phyloP scores from a whole-genome alignment of 768 basidiomycete species.

The Aureoboletus auriporus region DNA sequence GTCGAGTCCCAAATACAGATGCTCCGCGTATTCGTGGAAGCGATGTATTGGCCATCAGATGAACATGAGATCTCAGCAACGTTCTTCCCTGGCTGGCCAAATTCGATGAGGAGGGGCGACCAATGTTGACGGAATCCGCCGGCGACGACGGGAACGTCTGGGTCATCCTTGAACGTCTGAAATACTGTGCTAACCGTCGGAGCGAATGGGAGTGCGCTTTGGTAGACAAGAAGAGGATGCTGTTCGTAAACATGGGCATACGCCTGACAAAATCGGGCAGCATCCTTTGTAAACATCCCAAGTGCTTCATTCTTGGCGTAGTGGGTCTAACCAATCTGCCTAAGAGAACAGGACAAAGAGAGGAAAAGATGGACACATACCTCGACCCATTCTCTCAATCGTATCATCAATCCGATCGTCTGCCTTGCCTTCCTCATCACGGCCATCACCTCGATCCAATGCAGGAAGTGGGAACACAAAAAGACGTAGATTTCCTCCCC shows the following conservation, averaged over 20 bases:
- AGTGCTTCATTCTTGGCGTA: constrained; percentile 14
- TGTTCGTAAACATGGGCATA: constrained; percentile 29
- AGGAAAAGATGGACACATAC: constrained; percentile 9
- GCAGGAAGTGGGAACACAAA: constrained; percentile 24
- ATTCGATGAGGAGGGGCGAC: constrained; percentile 30
- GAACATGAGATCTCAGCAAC: constrained; percentile 24
- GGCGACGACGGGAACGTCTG: constrained; percentile 17
- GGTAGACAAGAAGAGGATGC: constrained; percentile 31
- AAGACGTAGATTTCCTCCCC: constrained; percentile 17
- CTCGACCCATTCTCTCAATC: constrained; percentile 24
- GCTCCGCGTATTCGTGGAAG: constrained; percentile 18
- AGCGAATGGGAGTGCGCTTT: constrained; percentile 29
- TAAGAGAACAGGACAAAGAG: not conserved
- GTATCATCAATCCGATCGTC: constrained; percentile 26
- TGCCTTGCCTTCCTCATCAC: constrained; percentile 28
- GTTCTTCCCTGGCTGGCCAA: constrained; percentile 12
- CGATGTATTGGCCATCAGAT: constrained; percentile 25
- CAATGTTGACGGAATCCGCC: constrained; percentile 30
- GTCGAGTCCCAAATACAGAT: constrained; percentile 26
- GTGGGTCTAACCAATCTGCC: constrained; percentile 8
- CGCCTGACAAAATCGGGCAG: constrained; percentile 30
- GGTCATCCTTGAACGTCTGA: constrained; percentile 24
- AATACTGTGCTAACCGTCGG: constrained; percentile 25
- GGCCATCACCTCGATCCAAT: constrained; percentile 34
- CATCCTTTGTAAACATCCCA: constrained; percentile 19